Evolutionary conservation across 257 asterid genomes (phyloP).

Genomic region (Solanum sitiens): DNA sequence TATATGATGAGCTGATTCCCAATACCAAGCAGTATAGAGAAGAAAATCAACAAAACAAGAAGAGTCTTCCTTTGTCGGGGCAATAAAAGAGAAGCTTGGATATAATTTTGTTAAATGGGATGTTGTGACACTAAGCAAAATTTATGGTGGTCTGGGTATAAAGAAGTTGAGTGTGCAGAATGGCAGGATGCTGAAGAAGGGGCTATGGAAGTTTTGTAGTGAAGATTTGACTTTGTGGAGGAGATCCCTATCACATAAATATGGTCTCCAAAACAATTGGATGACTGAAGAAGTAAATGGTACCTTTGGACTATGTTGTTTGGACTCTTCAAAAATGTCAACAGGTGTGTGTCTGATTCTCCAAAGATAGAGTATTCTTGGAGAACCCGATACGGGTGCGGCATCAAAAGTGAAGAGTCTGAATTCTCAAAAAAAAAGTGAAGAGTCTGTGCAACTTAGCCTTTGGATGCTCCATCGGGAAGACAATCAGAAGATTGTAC

Average conservation of each 20-base stretch:
- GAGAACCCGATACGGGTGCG: background rate
- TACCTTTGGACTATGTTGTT: background rate
- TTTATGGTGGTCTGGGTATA: background rate
- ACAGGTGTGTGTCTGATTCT: background rate
- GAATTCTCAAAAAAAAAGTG: background rate
- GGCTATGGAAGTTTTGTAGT: background rate
- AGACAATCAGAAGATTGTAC: background rate
- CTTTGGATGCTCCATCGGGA: background rate
- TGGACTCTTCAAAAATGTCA: background rate
- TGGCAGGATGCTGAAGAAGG: background rate
- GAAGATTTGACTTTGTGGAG: background rate
- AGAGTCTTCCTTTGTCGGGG: background rate
- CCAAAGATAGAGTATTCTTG: background rate
- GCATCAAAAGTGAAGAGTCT: background rate
- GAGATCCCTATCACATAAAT: background rate
- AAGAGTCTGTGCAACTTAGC: background rate
- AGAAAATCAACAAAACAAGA: too few relatives aligned
- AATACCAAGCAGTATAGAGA: background rate
- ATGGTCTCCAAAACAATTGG: background rate
- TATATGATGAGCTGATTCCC: background rate
- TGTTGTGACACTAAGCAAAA: background rate
- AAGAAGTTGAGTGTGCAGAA: background rate
- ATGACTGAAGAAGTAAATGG: background rate
- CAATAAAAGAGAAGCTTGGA: background rate
- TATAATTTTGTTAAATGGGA: background rate